A percentile compares a stretch with the other conserved stretches of the same genome.
These are phyloP conservation scores for Hymenoscyphus scutula DNA, from an alignment of 2,329 filamentous ascomycete genomes.

Conservation along the genomic window DNA sequence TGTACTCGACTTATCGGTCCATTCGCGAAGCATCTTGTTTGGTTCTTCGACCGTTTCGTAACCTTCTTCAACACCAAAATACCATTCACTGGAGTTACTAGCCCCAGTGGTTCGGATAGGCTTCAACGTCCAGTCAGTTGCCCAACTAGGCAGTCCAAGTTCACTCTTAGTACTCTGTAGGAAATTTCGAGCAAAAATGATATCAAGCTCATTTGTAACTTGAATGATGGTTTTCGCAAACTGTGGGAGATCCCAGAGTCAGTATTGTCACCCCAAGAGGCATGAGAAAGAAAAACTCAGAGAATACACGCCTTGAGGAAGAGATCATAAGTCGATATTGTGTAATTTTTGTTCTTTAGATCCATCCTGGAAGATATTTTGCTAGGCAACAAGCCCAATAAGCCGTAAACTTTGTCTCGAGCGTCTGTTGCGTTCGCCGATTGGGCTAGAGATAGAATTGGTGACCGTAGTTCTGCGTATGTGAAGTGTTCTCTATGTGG, in stretches of 20 bases:
- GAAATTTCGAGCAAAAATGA: constrained; percentile 3
- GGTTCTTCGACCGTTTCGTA: not conserved
- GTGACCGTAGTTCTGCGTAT: constrained; percentile 2
- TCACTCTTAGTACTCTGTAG: not conserved
- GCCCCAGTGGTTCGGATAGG: not conserved
- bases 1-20: not conserved
- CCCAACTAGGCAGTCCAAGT: constrained; percentile 6
- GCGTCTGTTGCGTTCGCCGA: constrained; percentile 3
- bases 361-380: not conserved
- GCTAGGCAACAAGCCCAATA: not conserved
- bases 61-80: constrained; percentile 4
- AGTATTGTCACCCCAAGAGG: no score
- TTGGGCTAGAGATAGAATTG: constrained; percentile 5
- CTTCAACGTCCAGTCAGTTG: constrained; percentile 6
- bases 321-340: not conserved
- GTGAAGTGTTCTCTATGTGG: not conserved
- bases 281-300: no score
- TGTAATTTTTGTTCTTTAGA: not conserved
- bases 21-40: not conserved
- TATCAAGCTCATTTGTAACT: constrained; percentile 2
- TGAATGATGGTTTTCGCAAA: constrained; percentile 2
- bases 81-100: constrained; percentile 1
- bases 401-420: constrained; percentile 7
- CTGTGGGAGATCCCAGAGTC: no score
- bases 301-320: no score